Percentiles rank a stretch among this genome's conserved stretches.
phyloP scores from a whole-genome alignment of 2,329 filamentous ascomycete species.

The Diaporthe destruens region DNA sequence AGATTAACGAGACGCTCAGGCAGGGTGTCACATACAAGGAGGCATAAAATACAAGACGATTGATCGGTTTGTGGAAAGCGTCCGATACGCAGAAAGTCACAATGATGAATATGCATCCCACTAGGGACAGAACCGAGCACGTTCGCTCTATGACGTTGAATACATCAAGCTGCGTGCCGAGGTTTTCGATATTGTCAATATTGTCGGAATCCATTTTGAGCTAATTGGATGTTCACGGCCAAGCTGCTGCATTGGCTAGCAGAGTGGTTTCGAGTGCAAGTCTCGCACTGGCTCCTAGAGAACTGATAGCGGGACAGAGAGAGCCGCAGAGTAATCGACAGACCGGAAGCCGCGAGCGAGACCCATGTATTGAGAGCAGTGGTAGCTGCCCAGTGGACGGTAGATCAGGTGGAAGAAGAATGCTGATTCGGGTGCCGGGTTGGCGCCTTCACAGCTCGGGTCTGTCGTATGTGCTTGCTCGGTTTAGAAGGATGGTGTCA shows the following conservation, averaged over 20 bases:
- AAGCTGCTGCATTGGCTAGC: conserved; percentile 3
- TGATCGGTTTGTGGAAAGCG: conserved; percentile 87
- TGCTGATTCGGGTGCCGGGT: background rate
- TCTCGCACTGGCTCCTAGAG: background rate
- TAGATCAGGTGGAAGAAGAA: background rate
- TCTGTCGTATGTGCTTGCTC: background rate
- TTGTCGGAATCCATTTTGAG: conserved; percentile 34
- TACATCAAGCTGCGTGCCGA: conserved; percentile 59
- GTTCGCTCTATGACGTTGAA: conserved; percentile 75
- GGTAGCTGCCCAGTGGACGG: background rate
- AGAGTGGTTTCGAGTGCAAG: background rate
- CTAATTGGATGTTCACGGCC: background rate
- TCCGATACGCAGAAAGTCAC: conserved; percentile 76
- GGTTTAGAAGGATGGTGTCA: background rate
- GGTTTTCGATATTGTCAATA: conserved; percentile 4
- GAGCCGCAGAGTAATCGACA: background rate
- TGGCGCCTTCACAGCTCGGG: background rate
- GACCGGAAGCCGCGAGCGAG: background rate
- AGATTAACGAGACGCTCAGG: background rate
- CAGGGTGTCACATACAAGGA: conserved; percentile 62
- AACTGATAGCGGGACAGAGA: background rate
- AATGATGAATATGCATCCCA: conserved; percentile 80
- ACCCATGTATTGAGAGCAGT: background rate
- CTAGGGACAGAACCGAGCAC: conserved; percentile 77
- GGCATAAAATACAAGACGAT: conserved; percentile 85